Conservation (phyloP, 1,139 yeast genomes). For the Ogataea hybrid region DNA sequence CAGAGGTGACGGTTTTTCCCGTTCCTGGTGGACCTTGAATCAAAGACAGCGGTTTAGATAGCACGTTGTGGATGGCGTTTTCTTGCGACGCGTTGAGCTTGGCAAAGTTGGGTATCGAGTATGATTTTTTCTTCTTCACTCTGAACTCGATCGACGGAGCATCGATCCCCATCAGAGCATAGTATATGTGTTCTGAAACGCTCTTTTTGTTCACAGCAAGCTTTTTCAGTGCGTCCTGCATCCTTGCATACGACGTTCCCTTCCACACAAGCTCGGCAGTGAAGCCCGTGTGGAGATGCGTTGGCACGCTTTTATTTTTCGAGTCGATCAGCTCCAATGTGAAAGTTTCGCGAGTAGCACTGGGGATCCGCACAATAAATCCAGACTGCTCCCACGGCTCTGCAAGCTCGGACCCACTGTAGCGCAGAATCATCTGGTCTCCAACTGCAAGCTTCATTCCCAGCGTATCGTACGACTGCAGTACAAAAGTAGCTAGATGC, state of each 20-base stretch:
- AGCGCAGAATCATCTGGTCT: slow-evolving; percentile 70
- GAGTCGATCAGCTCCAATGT: slow-evolving; percentile 63
- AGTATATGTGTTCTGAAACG: slow-evolving; percentile 75
- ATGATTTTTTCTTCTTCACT: slow-evolving; percentile 53
- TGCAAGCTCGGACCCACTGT: slow-evolving; percentile 45
- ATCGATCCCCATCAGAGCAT: slow-evolving; percentile 80
- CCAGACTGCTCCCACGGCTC: slow-evolving; percentile 72
- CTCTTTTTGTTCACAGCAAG: slow-evolving; percentile 75
- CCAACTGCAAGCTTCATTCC: slow-evolving; percentile 81
- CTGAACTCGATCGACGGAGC: slow-evolving; percentile 64
- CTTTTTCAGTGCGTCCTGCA: slow-evolving; percentile 71
- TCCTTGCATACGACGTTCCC: slow-evolving; percentile 76
- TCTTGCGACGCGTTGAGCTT: slow-evolving; percentile 75
- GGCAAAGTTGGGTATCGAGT: slow-evolving; percentile 67
- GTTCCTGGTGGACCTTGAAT: slow-evolving; percentile 99
- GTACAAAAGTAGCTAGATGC: slow-evolving; percentile 66
- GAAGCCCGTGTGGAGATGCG: slow-evolving; percentile 61
- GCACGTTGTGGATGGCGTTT: slow-evolving; percentile 70
- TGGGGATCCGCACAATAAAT: slow-evolving; percentile 69
- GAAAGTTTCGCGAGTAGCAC: slow-evolving; percentile 63
- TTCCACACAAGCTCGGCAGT: slow-evolving; percentile 92
- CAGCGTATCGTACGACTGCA: slow-evolving; percentile 64
- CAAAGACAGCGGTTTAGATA: slow-evolving; percentile 73
- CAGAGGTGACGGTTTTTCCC: slow-evolving; percentile 93
- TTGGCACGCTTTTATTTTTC: slow-evolving; percentile 49